phyloP scores from a whole-genome alignment of 202 grass and related monocot genomes.

The Hordeum pubiflorum region DNA sequence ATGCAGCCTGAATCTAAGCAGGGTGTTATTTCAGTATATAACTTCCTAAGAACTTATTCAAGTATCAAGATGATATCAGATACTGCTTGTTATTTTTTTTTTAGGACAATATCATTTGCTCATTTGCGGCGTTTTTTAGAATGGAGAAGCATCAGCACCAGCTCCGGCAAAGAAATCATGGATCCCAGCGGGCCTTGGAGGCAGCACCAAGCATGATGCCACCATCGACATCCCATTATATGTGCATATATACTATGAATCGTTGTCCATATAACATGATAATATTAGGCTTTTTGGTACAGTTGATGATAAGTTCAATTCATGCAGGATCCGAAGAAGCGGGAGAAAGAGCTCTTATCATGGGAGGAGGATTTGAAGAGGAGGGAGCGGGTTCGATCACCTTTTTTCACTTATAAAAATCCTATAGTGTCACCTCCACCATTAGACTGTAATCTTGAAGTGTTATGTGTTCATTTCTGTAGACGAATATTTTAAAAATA shows the following conservation, averaged over 20 bases:
- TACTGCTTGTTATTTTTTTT: not conserved
- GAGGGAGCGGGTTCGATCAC: conserved; percentile 44
- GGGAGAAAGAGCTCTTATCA: conserved; percentile 47
- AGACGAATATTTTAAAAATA: not conserved
- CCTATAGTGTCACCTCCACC: not conserved
- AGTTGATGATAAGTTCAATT: not conserved
- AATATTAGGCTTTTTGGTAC: not conserved
- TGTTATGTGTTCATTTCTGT: conserved; percentile 9
- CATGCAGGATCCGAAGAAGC: conserved; percentile 52
- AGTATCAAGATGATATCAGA: not conserved
- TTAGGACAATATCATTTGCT: not conserved
- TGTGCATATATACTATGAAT: not conserved
- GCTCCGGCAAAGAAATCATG: conserved; percentile 33
- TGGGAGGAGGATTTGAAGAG: conserved; percentile 84
- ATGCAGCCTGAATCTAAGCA: not conserved
- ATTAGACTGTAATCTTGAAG: not conserved
- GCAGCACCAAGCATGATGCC: conserved; percentile 34
- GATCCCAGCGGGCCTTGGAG: conserved; percentile 32
- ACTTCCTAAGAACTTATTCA: not conserved
- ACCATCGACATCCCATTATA: conserved; percentile 43
- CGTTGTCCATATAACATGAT: not conserved
- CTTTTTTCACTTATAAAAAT: not conserved
- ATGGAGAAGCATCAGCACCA: not conserved
- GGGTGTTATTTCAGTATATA: not conserved
- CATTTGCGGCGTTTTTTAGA: conserved; percentile 18